phyloP scores from a whole-genome alignment of 345 rosid species.

The Cardamine occulta region DNA sequence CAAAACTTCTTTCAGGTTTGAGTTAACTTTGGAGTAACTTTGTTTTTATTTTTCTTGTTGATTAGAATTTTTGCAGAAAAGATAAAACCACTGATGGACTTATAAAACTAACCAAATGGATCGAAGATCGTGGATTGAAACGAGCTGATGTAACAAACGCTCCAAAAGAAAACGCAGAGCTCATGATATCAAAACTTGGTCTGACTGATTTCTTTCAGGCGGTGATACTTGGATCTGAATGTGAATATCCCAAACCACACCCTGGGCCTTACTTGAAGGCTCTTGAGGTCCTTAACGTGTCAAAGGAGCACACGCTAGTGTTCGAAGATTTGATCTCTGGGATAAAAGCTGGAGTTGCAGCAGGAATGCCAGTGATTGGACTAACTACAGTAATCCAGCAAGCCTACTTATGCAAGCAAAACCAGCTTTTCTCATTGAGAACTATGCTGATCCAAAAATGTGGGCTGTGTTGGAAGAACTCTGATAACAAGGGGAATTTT shows the following conservation, averaged over 20 bases:
- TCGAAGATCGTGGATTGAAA: conserved; percentile 81
- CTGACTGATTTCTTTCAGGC: conserved; percentile 76
- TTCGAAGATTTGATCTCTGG: conserved; percentile 94
- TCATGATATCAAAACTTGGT: conserved; percentile 78
- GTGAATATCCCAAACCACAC: conserved; percentile 84
- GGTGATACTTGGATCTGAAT: conserved; percentile 74
- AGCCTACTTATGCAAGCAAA: conserved; percentile 64
- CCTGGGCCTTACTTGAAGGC: conserved; percentile 92
- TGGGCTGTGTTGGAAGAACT: conserved; percentile 81
- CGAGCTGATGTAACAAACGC: conserved; percentile 98
- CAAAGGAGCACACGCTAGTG: conserved; percentile 82
- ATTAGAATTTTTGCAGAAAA: conserved; percentile 74
- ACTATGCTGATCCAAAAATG: conserved; percentile 80
- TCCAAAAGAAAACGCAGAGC: conserved; percentile 85
- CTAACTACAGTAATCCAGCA: conserved; percentile 78
- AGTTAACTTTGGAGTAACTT: conserved; percentile 19
- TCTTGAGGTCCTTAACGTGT: conserved; percentile 69
- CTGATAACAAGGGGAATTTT: conserved; percentile 48
- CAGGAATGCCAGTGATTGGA: conserved; percentile 89
- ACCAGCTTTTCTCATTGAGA: conserved; percentile 73
- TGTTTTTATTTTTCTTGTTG: background rate
- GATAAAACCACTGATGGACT: conserved; percentile 65
- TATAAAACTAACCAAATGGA: conserved; percentile 73
- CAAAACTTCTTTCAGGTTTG: background rate
- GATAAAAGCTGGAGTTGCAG: conserved; percentile 94